A percentile compares a stretch with the other conserved stretches of the same genome.
phyloP scores from a whole-genome alignment of 2,329 filamentous ascomycete species.

The Sarocladium brachiariae region DNA sequence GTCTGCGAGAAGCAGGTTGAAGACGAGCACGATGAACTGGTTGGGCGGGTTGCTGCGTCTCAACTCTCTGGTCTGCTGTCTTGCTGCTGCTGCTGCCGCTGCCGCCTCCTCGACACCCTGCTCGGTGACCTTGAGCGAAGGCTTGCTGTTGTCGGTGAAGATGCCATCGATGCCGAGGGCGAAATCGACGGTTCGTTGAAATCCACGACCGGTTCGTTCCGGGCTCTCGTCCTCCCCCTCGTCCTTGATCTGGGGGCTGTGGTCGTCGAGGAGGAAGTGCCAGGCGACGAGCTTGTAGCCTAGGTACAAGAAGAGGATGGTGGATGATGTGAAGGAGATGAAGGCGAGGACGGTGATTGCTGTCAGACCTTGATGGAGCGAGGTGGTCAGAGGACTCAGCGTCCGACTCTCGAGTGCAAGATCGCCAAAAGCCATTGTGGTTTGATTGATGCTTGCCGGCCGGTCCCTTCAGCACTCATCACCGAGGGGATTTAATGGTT shows the following conservation, averaged over 20 bases:
- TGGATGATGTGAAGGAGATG: slow-evolving; percentile 24
- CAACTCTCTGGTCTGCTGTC: not conserved
- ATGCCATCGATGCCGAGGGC: slow-evolving; percentile 29
- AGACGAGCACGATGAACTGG: slow-evolving; percentile 62
- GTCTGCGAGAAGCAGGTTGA: slow-evolving; percentile 63
- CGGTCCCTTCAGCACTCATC: not conserved
- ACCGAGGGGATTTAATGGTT: not conserved
- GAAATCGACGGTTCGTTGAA: slow-evolving; percentile 25
- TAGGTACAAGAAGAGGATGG: slow-evolving; percentile 24
- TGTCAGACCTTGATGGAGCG: slow-evolving; percentile 21
- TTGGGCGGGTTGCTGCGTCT: slow-evolving; percentile 38
- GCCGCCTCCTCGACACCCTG: slow-evolving; percentile 13
- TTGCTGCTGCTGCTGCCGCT: slow-evolving; percentile 12
- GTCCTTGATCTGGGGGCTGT: not conserved
- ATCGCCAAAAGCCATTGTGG: slow-evolving; percentile 19
- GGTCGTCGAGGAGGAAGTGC: slow-evolving; percentile 18
- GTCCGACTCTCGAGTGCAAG: slow-evolving; percentile 17
- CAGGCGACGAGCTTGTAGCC: slow-evolving; percentile 24
- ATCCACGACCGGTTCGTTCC: slow-evolving; percentile 4
- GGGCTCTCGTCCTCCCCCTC: not conserved
- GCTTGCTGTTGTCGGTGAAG: slow-evolving; percentile 16
- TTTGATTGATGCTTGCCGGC: not conserved
- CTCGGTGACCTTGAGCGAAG: not conserved
- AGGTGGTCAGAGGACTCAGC: slow-evolving; percentile 16
- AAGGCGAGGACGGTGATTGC: slow-evolving; percentile 24